Evolutionary conservation across 2,329 filamentous ascomycete genomes (phyloP).

Genomic region (Aureobasidium subglaciale): DNA sequence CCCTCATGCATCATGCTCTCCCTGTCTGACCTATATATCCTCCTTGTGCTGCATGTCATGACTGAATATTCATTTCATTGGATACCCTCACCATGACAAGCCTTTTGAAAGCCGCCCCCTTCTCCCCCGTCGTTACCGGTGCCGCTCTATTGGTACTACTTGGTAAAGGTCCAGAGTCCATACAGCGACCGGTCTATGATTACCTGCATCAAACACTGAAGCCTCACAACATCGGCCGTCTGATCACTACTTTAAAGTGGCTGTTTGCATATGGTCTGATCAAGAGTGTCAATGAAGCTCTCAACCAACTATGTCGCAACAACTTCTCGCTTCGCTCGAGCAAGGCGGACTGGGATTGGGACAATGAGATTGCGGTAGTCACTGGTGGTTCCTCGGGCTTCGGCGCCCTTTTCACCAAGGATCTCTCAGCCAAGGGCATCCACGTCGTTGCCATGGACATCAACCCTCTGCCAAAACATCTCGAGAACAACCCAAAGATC

Average conservation of each 20-base stretch:
- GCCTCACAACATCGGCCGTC: slow-evolving; percentile 22
- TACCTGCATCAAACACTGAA: slow-evolving; percentile 24
- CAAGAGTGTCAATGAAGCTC: slow-evolving; percentile 21
- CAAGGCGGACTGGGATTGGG: slow-evolving; percentile 30
- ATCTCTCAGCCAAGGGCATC: slow-evolving; percentile 31
- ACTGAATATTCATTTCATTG: neutral
- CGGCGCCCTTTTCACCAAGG: slow-evolving; percentile 30
- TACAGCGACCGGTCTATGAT: slow-evolving; percentile 25
- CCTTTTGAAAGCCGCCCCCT: slow-evolving; percentile 18
- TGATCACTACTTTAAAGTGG: slow-evolving; percentile 25
- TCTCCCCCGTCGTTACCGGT: slow-evolving; percentile 19
- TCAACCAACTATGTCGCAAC: slow-evolving; percentile 28
- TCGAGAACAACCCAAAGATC: slow-evolving; percentile 28
- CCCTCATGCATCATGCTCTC: slow-evolving; percentile 6
- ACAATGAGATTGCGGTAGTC: slow-evolving; percentile 31
- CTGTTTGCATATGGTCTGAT: slow-evolving; percentile 28
- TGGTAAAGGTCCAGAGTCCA: slow-evolving; percentile 22
- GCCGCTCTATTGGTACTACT: slow-evolving; percentile 21
- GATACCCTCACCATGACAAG: slow-evolving; percentile 23
- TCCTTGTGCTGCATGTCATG: neutral
- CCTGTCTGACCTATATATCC: neutral
- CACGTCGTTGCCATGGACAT: slow-evolving; percentile 34
- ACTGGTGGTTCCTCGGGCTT: slow-evolving; percentile 33
- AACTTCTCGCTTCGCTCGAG: slow-evolving; percentile 32
- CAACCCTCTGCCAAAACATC: slow-evolving; percentile 27